Conservation (phyloP, 371 early-diverging fungal species). For the Massospora cicadina region DNA sequence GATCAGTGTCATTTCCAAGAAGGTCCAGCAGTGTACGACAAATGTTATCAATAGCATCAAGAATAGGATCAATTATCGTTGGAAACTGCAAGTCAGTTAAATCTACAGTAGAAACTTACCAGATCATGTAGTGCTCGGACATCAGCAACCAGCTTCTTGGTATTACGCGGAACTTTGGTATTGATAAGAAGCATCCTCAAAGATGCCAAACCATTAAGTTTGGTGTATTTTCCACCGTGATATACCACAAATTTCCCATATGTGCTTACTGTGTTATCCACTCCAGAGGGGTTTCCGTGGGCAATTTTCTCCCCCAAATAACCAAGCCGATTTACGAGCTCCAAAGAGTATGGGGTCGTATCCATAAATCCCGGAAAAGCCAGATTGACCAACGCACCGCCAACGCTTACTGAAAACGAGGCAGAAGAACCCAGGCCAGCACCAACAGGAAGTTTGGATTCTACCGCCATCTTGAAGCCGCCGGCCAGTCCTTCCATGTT, state of each 20-base stretch:
- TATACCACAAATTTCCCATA: constrained; percentile 35
- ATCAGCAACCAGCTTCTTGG: constrained; percentile 65
- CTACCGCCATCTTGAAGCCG: constrained; percentile 39
- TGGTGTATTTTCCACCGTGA: constrained; percentile 15
- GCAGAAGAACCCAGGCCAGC: constrained; percentile 94
- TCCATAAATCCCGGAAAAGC: constrained; percentile 18
- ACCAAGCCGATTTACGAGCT: constrained; percentile 65
- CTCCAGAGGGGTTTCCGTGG: constrained; percentile 89
- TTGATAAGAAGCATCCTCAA: constrained; percentile 59
- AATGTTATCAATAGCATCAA: background rate
- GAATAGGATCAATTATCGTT: background rate
- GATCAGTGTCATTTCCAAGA: background rate
- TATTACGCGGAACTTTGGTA: constrained; percentile 76
- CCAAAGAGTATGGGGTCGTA: constrained; percentile 11
- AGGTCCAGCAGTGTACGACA: background rate
- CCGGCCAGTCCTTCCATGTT: constrained; percentile 1
- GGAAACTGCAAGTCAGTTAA: background rate
- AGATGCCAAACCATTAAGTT: background rate
- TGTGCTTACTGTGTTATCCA: constrained; percentile 80
- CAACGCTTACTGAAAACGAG: constrained; percentile 63
- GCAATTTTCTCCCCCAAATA: constrained; percentile 81
- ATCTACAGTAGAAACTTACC: constrained; percentile 17
- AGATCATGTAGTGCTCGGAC: constrained; percentile 38
- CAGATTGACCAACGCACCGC: constrained; percentile 48
- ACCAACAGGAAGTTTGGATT: constrained; percentile 78